Evolutionary conservation across 192 early-diverging fungal genomes (phyloP).

Genomic region (Haplosporangium gracile): DNA sequence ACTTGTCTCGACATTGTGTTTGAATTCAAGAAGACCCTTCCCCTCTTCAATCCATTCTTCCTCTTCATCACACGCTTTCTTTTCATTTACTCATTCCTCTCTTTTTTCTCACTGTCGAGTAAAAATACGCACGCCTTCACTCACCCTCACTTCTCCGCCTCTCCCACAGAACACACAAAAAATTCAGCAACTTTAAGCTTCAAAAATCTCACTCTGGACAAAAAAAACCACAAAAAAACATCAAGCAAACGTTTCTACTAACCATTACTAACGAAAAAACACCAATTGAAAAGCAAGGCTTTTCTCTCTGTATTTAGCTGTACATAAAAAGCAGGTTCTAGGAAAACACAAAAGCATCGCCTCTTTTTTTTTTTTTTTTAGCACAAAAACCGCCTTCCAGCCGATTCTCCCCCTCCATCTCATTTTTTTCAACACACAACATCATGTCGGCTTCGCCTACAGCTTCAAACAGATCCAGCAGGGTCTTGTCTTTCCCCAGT

Average conservation of each 20-base stretch:
- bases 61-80: not conserved
- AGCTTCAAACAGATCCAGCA: constrained; percentile 33
- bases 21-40: constrained; percentile 42
- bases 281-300: not conserved
- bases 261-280: constrained; percentile 26
- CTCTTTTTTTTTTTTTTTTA: not conserved
- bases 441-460: constrained; percentile 33
- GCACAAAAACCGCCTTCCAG: not conserved
- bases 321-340: constrained; percentile 17
- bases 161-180: not conserved
- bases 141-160: not conserved
- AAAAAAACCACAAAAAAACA: constrained; percentile 30
- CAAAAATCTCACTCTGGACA: not conserved
- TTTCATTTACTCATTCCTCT: not conserved
- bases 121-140: too few relatives aligned
- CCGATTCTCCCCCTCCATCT: not conserved
- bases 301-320: constrained; percentile 14
- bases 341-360: constrained; percentile 17
- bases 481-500: constrained; percentile 45
- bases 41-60: constrained; percentile 7
- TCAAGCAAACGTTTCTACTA: constrained; percentile 28
- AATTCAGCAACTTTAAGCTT: not conserved
- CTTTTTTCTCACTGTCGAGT: not conserved
- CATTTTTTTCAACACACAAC: constrained; percentile 15
- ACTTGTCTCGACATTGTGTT: constrained; percentile 46